Base-by-base conservation (phyloP, 768 basidiomycete genomes). In the Agrocybe pediades region DNA sequence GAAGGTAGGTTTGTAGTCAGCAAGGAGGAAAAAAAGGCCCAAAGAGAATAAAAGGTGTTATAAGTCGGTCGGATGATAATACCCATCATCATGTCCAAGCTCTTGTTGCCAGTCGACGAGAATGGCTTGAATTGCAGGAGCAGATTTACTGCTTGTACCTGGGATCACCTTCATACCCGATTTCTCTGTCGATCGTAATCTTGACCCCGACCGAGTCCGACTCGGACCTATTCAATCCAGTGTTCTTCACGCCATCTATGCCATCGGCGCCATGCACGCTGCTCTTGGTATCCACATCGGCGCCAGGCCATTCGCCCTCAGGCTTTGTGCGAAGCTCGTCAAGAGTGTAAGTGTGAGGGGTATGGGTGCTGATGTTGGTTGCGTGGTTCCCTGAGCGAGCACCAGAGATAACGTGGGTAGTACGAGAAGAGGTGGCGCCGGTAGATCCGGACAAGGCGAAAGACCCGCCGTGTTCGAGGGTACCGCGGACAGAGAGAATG, bases 401-500 rank as follows among this genome's bases (percentile, higher is more conserved):
- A n/a, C 51, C 56, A 27, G 65, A 63, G 50, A 79, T 73, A 58
- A 80, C 82, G 62, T 80, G 76, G n/a, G 80, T 79, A 6, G 75
- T 75, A 58, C 79, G 75, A 26, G 76, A 79, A n/a, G 82, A 80
- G 45, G 64, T 57, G 51, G 67, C 68, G 68, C 65, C 48, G 61
- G 74, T 33, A 64, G 78, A 71, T 23, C 70, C 80, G 50, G 80
- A 78, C n/a, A 79, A 68, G 15, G 83, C 81, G 65, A 91, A 92
- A 41, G 78, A 75, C 19, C 91, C 91, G 39, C 91, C 91, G 39
- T 80, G 69, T 20, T 74, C 78, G 67, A 92, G 88, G 21, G 82
- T 68, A n/a, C 90, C 91, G 50, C 88, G 85, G 46, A 93, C 86
- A 56, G 83, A 81, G 62, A 94, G 87, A 58, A 94, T 78, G 75